Base-by-base conservation (phyloP, 768 basidiomycete genomes). In the Lactarius hengduanensis region DNA sequence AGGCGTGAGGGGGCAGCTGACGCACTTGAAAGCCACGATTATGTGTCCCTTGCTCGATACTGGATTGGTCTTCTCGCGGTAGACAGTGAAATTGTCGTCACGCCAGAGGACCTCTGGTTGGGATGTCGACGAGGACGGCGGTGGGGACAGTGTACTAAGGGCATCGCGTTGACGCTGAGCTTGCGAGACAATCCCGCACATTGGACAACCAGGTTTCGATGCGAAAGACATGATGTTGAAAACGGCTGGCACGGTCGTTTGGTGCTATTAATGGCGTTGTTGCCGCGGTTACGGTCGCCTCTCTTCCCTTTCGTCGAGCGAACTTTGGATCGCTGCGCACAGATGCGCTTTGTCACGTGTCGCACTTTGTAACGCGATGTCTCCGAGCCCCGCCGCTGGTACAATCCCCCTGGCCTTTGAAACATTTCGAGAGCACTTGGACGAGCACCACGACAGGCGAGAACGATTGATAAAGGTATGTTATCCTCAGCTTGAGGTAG, bases 381-480 rank as follows among this genome's bases (percentile, higher is more conserved):
- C 57, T 57, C 36, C 54, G 11, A 56, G n/a, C n/a, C n/a, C 54
- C 28, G 10, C 18, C 47, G 0, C 50, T n/a, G 22, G 68, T 68
- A 32, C 68, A 62, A 65, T 80, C 64, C 63, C 75, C 40, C 61
- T 73, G 45, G 69, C 76, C 18, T 95, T 95, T 73, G 78, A 84
- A 47, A 68, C 70, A 16, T 94, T 91, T 77, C 84, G 90, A 70
- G 81, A 80, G 56, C 84, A 91, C 61, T 80, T 96, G 41, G 94
- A 96, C 78, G 84, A 87, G 38, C 81, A 91, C 76, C 87, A 96
- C 75, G 96, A 98, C 76, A 82, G 89, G 66, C 81, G 95, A 59
- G 97, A 99, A 74, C 83, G 91, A 22, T 83, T 98, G 70, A 94
- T 97, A 75, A 97, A 98, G 85, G 87, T 91, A 58, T 72, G 73